Percentiles rank a stretch among this genome's conserved stretches.
These are phyloP conservation scores for Scutellaria galericulata DNA, from an alignment of 257 asterid species.

Conservation along the genomic window DNA sequence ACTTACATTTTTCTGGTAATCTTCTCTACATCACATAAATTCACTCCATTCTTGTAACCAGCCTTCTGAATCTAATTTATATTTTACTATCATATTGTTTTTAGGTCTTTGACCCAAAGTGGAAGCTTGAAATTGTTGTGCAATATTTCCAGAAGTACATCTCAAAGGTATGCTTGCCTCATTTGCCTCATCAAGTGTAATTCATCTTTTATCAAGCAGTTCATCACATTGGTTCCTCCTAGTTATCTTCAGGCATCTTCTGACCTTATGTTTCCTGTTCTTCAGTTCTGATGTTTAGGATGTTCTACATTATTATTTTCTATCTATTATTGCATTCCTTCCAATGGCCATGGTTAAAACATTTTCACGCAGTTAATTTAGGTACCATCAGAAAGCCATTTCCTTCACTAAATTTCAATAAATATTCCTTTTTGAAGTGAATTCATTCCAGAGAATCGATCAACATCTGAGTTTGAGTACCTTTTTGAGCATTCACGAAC, in stretches of 20 bases:
- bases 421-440: constrained; percentile 1
- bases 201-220: constrained; percentile 23
- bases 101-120: constrained; percentile 74
- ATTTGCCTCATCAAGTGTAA: constrained; percentile 24
- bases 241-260: constrained; percentile 22
- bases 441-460: constrained; percentile 6
- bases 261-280: constrained; percentile 14
- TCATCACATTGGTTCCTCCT: constrained; percentile 10
- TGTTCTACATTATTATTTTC: not conserved
- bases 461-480: not conserved
- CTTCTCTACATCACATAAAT: not conserved
- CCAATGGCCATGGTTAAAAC: not conserved
- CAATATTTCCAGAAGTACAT: constrained; percentile 84
- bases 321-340: constrained; percentile 4
- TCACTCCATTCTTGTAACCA: not conserved
- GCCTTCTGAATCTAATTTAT: constrained; percentile 22
- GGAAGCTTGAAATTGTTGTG: constrained; percentile 68
- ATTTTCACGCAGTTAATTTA: not conserved
- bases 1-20: not conserved
- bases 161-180: constrained; percentile 57
- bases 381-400: not conserved
- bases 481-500: constrained; percentile 11
- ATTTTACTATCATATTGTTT: constrained; percentile 32
- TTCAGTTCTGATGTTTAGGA: not conserved
- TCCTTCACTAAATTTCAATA: not conserved